phyloP scores from a whole-genome alignment of 208 protist genomes.

The Trichomonas tenax region DNA sequence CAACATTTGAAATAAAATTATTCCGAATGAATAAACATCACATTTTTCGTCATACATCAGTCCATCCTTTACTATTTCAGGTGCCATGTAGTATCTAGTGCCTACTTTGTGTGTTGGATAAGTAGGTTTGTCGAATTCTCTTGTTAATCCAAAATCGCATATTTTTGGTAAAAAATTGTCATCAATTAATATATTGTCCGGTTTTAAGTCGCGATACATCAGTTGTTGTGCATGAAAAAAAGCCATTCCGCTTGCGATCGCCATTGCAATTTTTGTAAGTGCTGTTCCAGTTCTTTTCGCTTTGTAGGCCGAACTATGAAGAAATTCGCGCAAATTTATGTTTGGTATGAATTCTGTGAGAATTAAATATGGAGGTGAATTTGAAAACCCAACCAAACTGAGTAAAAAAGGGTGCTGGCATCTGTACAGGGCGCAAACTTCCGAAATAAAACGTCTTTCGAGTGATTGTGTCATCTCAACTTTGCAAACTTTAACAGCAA shows the following conservation, averaged over 20 bases:
- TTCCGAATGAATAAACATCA: neutral
- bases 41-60: neutral
- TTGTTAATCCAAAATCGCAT: neutral
- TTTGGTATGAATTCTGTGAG: neutral
- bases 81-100: neutral
- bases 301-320: neutral
- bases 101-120: neutral
- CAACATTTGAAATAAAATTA: neutral
- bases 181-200: neutral
- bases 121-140: neutral
- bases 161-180: neutral
- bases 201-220: conserved; percentile 6
- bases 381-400: neutral
- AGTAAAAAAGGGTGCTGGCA: neutral
- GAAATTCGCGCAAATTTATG: neutral
- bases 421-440: neutral
- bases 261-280: neutral
- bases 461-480: neutral
- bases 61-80: neutral
- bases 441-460: neutral
- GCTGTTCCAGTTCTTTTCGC: neutral
- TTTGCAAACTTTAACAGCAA: neutral
- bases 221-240: neutral
- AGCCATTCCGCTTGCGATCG: neutral
- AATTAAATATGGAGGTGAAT: neutral